These are phyloP conservation scores for Mucor irregularis DNA, from an alignment of 371 early-diverging fungal genomes.

Conservation along the genomic window DNA sequence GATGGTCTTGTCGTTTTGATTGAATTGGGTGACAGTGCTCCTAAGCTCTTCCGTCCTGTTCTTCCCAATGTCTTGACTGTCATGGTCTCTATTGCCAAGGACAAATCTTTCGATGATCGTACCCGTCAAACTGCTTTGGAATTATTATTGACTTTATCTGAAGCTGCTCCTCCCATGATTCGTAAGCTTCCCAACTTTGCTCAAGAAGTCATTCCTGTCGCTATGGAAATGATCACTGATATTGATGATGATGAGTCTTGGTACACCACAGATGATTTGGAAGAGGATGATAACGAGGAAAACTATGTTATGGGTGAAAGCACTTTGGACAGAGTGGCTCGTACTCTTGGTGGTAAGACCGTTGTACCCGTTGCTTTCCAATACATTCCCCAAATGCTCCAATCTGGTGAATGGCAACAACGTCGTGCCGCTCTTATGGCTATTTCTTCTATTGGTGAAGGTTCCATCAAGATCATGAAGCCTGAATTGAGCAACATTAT, in stretches of 20 bases:
- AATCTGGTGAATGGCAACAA: constrained; percentile 86
- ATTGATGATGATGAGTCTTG: constrained; percentile 89
- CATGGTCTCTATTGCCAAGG: constrained; percentile 75
- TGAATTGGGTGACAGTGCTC: constrained; percentile 82
- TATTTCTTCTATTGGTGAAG: constrained; percentile 95
- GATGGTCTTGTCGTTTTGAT: constrained; percentile 82
- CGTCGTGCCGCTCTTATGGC: constrained; percentile 95
- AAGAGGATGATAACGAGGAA: constrained; percentile 88
- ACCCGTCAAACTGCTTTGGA: constrained; percentile 89
- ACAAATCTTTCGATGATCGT: constrained; percentile 69
- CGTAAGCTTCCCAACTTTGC: constrained; percentile 83
- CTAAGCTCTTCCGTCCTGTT: constrained; percentile 79
- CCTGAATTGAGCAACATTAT: constrained; percentile 85
- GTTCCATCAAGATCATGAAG: constrained; percentile 91
- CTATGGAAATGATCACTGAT: constrained; percentile 91
- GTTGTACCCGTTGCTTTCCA: constrained; percentile 89
- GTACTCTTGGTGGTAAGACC: constrained; percentile 85
- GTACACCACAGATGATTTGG: constrained; percentile 86
- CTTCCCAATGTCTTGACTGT: constrained; percentile 75
- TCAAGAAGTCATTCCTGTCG: constrained; percentile 75
- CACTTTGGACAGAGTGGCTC: constrained; percentile 92
- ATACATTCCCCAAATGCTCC: constrained; percentile 87
- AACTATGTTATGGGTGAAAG: constrained; percentile 91
- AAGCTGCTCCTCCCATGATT: constrained; percentile 82
- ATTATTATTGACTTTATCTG: constrained; percentile 86